phyloP scores from a whole-genome alignment of 441 rosid species.

The Populus hybrid region DNA sequence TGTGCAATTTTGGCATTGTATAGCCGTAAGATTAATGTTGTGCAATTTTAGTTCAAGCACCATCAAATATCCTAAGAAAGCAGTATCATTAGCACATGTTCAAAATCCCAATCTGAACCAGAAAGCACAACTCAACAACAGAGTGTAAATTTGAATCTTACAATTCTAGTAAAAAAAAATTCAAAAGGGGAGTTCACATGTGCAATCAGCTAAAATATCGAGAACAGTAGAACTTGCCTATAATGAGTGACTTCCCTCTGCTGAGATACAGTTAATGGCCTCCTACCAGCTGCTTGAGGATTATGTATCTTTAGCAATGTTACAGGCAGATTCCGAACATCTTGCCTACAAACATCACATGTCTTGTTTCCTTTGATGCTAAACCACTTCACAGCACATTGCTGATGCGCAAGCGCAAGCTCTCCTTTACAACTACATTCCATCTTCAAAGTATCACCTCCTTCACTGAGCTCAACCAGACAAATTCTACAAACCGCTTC shows the following conservation, averaged over 20 bases:
- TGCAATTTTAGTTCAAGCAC: neutral
- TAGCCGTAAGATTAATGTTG: neutral
- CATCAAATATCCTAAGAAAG: too few relatives aligned
- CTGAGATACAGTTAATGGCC: conserved; percentile 23
- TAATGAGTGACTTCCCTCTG: conserved; percentile 31
- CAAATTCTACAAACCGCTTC: conserved; percentile 73
- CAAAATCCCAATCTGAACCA: too few relatives aligned
- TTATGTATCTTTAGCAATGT: conserved; percentile 46
- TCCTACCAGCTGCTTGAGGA: conserved; percentile 33
- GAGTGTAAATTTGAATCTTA: too few relatives aligned
- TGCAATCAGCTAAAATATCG: neutral
- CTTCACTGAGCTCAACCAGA: conserved; percentile 56
- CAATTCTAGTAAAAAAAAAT: too few relatives aligned
- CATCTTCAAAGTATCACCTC: conserved; percentile 59
- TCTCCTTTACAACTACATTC: conserved; percentile 78
- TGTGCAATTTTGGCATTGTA: too few relatives aligned
- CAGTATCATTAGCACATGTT: too few relatives aligned
- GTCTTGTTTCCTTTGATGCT: conserved; percentile 67
- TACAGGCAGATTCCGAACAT: conserved; percentile 59
- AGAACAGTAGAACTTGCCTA: conserved; percentile 37
- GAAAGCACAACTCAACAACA: too few relatives aligned
- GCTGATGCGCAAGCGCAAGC: conserved; percentile 62
- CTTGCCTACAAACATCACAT: conserved; percentile 66
- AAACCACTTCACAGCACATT: conserved; percentile 72
- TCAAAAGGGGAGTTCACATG: neutral